A percentile compares a stretch with the other conserved stretches of the same genome.
These are phyloP conservation scores for Phaeosphaeria sp. DNA, from an alignment of 2,329 filamentous ascomycete species.

Conservation along the genomic window DNA sequence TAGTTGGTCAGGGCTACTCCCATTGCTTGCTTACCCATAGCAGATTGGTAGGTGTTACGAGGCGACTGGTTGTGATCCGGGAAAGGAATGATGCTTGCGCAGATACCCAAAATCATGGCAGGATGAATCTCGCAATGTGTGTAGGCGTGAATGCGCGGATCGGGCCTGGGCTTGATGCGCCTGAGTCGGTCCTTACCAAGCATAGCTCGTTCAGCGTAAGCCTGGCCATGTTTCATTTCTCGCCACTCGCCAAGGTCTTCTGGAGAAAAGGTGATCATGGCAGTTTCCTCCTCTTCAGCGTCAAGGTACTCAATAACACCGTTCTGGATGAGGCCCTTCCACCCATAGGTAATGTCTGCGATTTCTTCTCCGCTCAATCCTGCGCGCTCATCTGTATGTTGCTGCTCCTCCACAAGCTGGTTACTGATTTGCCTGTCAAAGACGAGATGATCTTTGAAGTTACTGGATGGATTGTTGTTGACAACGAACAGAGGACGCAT, in stretches of 20 bases:
- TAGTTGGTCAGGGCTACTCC: slow-evolving; percentile 98
- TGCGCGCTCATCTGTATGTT: slow-evolving; percentile 63
- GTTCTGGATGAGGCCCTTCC: slow-evolving; percentile 81
- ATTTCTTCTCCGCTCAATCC: slow-evolving; percentile 66
- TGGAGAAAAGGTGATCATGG: slow-evolving; percentile 99
- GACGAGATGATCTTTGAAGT: slow-evolving; percentile 77
- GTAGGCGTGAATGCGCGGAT: slow-evolving; percentile 87
- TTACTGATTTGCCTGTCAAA: slow-evolving; percentile 81
- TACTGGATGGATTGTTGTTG: slow-evolving; percentile 79
- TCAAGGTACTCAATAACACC: slow-evolving; percentile 96
- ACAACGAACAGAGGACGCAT: slow-evolving; percentile 94
- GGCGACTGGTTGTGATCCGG: slow-evolving; percentile 99
- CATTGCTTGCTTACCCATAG: slow-evolving; percentile 99
- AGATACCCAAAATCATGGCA: slow-evolving; percentile 98
- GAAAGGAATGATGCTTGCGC: slow-evolving; percentile 99
- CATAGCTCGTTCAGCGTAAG: slow-evolving; percentile 47
- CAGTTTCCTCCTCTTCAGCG: slow-evolving; percentile 96
- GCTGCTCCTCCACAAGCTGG: slow-evolving; percentile 75
- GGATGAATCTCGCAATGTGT: slow-evolving; percentile 99
- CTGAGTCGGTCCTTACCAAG: slow-evolving; percentile 79
- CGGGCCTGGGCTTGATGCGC: slow-evolving; percentile 86
- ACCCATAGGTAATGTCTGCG: slow-evolving; percentile 73
- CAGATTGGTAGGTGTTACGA: slow-evolving; percentile 98
- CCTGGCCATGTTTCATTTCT: slow-evolving; percentile 52
- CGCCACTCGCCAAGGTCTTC: slow-evolving; percentile 79